Conservation (phyloP, 2,329 filamentous ascomycete genomes). For the Fusarium hainanense region DNA sequence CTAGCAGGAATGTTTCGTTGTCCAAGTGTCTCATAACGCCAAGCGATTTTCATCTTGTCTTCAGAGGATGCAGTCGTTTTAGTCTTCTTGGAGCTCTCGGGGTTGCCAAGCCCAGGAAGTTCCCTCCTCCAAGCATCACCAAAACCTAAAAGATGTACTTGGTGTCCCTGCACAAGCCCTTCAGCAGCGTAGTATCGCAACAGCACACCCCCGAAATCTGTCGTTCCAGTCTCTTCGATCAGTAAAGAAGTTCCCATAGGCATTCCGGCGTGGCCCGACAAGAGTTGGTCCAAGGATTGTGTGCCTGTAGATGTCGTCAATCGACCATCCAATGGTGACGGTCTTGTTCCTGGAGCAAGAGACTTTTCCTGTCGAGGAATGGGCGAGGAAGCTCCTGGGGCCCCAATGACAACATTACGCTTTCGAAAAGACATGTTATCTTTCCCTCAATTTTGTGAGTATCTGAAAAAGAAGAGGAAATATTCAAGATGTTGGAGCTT, state of each 20-base stretch:
- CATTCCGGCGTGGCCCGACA: slow-evolving; percentile 88
- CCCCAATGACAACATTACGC: slow-evolving; percentile 63
- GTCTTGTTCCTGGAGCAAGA: slow-evolving; percentile 69
- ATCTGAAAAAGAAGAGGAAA: not conserved
- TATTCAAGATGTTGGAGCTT: not conserved
- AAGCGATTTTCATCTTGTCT: slow-evolving; percentile 98
- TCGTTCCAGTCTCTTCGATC: slow-evolving; percentile 89
- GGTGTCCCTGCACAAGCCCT: slow-evolving; percentile 90
- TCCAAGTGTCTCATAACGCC: slow-evolving; percentile 90
- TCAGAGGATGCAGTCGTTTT: slow-evolving; percentile 56
- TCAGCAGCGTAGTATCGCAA: slow-evolving; percentile 92
- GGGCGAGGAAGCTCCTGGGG: slow-evolving; percentile 40
- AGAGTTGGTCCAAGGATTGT: slow-evolving; percentile 81
- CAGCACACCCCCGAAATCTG: slow-evolving; percentile 88
- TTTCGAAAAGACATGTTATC: slow-evolving; percentile 67
- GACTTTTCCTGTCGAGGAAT: slow-evolving; percentile 50
- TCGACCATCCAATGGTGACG: slow-evolving; percentile 89
- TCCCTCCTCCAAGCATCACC: slow-evolving; percentile 84
- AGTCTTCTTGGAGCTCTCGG: slow-evolving; percentile 53
- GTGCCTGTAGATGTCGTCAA: slow-evolving; percentile 92
- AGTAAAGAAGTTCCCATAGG: slow-evolving; percentile 83
- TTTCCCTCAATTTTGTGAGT: not conserved
- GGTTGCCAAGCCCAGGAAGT: slow-evolving; percentile 75
- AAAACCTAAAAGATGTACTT: slow-evolving; percentile 85
- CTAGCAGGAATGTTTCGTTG: slow-evolving; percentile 70